phyloP scores from a whole-genome alignment of 176 grass and related monocot species.

The Carex pumila region DNA sequence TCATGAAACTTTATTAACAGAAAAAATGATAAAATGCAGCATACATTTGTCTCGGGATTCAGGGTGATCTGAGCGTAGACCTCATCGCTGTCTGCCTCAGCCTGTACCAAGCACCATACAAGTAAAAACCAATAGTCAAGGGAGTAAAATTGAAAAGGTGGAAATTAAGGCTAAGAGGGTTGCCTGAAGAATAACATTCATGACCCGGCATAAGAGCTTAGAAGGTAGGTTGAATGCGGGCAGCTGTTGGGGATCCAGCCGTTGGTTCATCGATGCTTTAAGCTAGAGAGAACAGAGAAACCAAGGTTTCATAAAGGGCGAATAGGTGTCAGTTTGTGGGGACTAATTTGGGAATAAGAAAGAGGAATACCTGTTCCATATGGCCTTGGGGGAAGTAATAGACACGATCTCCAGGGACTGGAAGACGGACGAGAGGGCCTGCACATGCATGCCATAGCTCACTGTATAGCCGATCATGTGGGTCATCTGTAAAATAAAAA shows the following conservation, averaged over 20 bases:
- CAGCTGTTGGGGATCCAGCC: slow-evolving; percentile 64
- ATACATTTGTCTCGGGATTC: slow-evolving; percentile 65
- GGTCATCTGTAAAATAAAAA: neutral
- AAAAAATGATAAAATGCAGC: slow-evolving; percentile 11
- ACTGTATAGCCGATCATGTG: slow-evolving; percentile 37
- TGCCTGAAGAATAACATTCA: slow-evolving; percentile 73
- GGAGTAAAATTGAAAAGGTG: neutral
- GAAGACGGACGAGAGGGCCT: slow-evolving; percentile 66
- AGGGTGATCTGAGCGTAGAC: slow-evolving; percentile 93
- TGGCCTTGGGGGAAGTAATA: slow-evolving; percentile 99
- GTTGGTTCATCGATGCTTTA: slow-evolving; percentile 77
- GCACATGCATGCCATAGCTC: slow-evolving; percentile 95
- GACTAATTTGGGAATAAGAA: slow-evolving; percentile 7
- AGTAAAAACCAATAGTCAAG: neutral
- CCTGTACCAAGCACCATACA: slow-evolving; percentile 36
- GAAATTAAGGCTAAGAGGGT: slow-evolving; percentile 11
- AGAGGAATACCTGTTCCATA: slow-evolving; percentile 78
- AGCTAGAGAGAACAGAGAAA: slow-evolving; percentile 47
- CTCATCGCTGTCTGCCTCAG: slow-evolving; percentile 93
- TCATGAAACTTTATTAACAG: neutral
- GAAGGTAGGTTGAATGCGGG: slow-evolving; percentile 68
- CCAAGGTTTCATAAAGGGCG: neutral
- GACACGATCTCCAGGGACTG: slow-evolving; percentile 55
- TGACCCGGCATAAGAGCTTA: slow-evolving; percentile 83
- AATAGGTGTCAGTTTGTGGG: neutral